Evolutionary conservation across 2,329 filamentous ascomycete genomes (phyloP), one percentile per base, ranked within the genome.

Genomic region (Neopestalotiopsis sp.): DNA sequence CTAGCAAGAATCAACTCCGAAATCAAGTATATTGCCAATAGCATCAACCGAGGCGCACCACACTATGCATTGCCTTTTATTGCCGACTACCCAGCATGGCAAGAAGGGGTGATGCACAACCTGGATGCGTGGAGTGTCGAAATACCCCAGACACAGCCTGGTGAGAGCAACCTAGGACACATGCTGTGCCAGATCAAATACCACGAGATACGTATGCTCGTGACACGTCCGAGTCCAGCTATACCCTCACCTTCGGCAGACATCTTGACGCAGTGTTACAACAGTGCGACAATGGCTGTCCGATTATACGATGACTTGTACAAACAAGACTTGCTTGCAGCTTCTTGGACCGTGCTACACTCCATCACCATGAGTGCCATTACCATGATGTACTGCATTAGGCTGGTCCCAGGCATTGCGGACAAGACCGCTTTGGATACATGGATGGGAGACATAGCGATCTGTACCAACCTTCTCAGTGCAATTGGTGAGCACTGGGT

Each of bases 11-110:
- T 88, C 5, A 88, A 87, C 68, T 88, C 87, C 0, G 86, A 88
- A 72, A 87, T 88, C n/a, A 88, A 88, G 75, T 88, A 87, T 62
- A 79, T 88, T 2, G 82, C 85, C 45, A 86, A 88, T 67, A 87
- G 86, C 66, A 81, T 88, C 66, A 81, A 81, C n/a, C 79, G 82
- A 30, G 79, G 82, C 4, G 78, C 80, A 0, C 86, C 86, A 0
- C 75, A 75, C 6, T 88, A 87, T 66, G 83, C 86, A 0, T 86
- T 84, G 53, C 86, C 86, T 0, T 77, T 80, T 1, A 77, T 86
- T 1, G 76, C 79, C 7, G 80, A 86, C 59, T 81, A 86, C 3
- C 72, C 79, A 17, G 73, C 76, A 1, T 88, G 86, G 86, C 85
- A 87, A 66, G 74, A 70, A 1, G 79, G 78, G 7, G 82, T 87